Base-by-base conservation (phyloP, 2,329 filamentous ascomycete genomes). In the Raffaelea arxii region DNA sequence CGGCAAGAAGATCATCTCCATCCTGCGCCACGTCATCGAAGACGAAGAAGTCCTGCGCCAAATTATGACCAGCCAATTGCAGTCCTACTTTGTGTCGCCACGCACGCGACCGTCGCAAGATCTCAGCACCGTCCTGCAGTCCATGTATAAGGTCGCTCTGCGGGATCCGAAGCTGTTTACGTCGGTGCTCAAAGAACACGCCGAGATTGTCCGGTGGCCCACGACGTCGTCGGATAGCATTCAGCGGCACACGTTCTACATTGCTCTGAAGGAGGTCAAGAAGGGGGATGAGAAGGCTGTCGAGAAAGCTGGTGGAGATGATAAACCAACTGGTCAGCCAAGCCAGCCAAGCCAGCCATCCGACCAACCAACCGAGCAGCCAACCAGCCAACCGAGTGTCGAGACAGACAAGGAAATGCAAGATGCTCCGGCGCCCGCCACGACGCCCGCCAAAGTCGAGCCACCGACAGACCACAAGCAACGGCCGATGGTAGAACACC, bases 1-100 rank as follows among this genome's bases (percentile, higher is more conserved):
- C 35, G 68, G 71, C 3, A 63, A 70, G 21, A 76, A 84, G 48
- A 84, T 95, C 56, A 83, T 97, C 75, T 77, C 91, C 12, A 83
- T 96, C 44, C 69, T 98, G 38, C 82, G 94, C 36, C 92, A 98
- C 59, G 83, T 98, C 53, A 79, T 97, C 46, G 92, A 98, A 64
- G 94, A 98, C 58, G 88, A 95, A 43, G 83, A 89, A 18, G 92
- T 84, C 2, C 76, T 97, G 50, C 87, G 86, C 54, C 87, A 96
- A 60, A 82, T 95, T 50, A 96, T 98, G 85, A 78, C 84, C 44
- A 84, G 82, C 24, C 91, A 97, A 60, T 94, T 98, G 56, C 80
- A 82, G 53, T 69, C 77, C n/a, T 81, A 78, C 56, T 86, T 96
- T 54, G 80, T 86, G 46, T 72, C 86, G 45, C 71, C 74, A 50